Base-by-base conservation (phyloP, 2,329 filamentous ascomycete species). In the Raffaelea ambrosiae region DNA sequence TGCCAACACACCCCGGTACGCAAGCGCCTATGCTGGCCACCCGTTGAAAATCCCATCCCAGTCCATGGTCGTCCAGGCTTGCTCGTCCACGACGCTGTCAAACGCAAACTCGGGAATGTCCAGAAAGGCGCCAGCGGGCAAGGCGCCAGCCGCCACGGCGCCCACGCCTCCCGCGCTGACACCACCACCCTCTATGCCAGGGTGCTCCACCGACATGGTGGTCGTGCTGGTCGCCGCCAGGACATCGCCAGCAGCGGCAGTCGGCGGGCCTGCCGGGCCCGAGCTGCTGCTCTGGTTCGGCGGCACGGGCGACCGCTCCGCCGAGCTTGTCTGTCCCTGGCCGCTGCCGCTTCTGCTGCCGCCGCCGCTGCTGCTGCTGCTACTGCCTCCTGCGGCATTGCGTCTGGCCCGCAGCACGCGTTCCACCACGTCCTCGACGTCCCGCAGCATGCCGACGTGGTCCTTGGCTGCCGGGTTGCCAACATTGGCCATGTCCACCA, bases 391-490 rank as follows among this genome's bases (percentile, higher is more conserved):
- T n/a, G n/a, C n/a, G n/a, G n/a, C 26, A 13, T 29, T 29, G 13
- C 26, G 26, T 7, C 26, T 7, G 26, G 26, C 26, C 26, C n/a
- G n/a, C n/a, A 29, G 18, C n/a, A 42, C 29, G n/a, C 19, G 23
- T 1, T 16, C 4, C 1, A 53, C 52, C 48, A 53, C 46, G 16
- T 47, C 46, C 43, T 55, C 54, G 7, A 54, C 52, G 18, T 55
- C 48, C 3, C 33, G 39, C 2, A 55, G 52, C 44, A 55, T 40
- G 7, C 31, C 42, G 1, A 50, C 43, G 48, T 54, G 51, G 41
- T 53, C 49, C 2, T 51, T 53, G 1, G 51, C 47, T 9, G 53
- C 46, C 2, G 46, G 51, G n/a, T 55, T 53, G 0, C 53, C 54
- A 2, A 48, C 46, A 5, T 26, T 38, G 3, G 51, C 54, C 52